A percentile compares a stretch with the other conserved stretches of the same genome.
These are phyloP conservation scores for Sphagnum contortum DNA, from an alignment of 225 moss, liverwort and hornwort species.

Conservation along the genomic window DNA sequence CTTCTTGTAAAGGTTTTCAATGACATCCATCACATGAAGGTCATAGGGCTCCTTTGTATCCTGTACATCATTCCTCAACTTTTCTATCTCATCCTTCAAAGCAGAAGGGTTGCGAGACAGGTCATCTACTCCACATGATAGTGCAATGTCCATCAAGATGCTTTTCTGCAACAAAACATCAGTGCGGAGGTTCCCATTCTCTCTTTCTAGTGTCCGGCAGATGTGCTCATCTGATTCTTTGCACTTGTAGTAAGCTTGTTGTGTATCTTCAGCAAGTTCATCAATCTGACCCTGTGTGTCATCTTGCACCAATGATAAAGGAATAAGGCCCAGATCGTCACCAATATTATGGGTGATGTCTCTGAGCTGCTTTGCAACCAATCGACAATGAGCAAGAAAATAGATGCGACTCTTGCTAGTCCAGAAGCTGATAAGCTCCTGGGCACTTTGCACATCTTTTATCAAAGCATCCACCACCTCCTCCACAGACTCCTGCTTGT, in stretches of 20 bases:
- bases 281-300: conserved; percentile 45
- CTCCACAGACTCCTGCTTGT: conserved; percentile 26
- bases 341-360: conserved; percentile 57
- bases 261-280: conserved; percentile 56
- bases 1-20: conserved; percentile 33
- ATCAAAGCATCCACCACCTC: conserved; percentile 48
- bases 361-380: conserved; percentile 57
- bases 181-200: conserved; percentile 10
- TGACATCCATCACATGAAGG: conserved; percentile 39
- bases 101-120: conserved; percentile 11
- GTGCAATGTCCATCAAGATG: conserved; percentile 27
- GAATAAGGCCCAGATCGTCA: conserved; percentile 38
- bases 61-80: conserved; percentile 26
- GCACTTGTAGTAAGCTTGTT: conserved; percentile 54
- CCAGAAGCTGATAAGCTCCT: conserved; percentile 69
- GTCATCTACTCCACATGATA: conserved; percentile 28
- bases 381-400: conserved; percentile 69
- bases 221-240: conserved; percentile 60
- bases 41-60: conserved; percentile 42
- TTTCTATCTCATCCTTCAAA: conserved; percentile 30
- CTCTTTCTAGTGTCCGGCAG: conserved; percentile 46
- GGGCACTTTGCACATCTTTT: conserved; percentile 56
- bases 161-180: conserved; percentile 16
- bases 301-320: conserved; percentile 30
- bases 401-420: conserved; percentile 70